These are phyloP conservation scores for Solanum sejunctum DNA, from an alignment of 257 asterid species.

Conservation along the genomic window DNA sequence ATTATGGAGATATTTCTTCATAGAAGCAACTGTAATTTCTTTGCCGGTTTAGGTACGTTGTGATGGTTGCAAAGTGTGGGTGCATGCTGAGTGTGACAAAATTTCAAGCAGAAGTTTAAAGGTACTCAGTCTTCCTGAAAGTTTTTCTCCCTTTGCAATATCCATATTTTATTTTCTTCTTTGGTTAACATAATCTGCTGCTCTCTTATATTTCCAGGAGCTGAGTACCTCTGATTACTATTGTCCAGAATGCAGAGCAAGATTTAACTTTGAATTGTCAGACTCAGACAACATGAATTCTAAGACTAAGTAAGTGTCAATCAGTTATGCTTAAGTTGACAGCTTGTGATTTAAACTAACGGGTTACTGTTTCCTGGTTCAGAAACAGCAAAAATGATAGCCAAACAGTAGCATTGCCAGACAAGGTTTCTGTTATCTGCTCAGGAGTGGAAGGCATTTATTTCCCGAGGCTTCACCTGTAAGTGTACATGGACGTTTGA, in stretches of 20 bases:
- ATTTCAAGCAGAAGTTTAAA: conserved; percentile 38
- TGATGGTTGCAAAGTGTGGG: conserved; percentile 96
- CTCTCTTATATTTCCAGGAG: conserved; percentile 37
- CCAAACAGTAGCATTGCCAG: conserved; percentile 36
- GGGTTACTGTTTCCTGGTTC: conserved; percentile 18
- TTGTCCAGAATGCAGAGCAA: conserved; percentile 98
- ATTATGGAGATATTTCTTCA: not conserved
- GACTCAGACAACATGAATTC: conserved; percentile 62
- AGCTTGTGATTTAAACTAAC: conserved; percentile 3
- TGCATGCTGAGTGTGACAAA: conserved; percentile 93
- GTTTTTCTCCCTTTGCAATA: not conserved
- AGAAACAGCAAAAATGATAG: conserved; percentile 59
- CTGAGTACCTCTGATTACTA: conserved; percentile 54
- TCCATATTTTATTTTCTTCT: not conserved
- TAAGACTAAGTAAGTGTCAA: conserved; percentile 49
- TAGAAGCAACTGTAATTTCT: not conserved
- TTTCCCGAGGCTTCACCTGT: conserved; percentile 92
- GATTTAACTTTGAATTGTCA: conserved; percentile 88
- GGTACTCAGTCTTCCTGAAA: conserved; percentile 26
- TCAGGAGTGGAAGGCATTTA: conserved; percentile 82
- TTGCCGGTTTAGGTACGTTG: conserved; percentile 55
- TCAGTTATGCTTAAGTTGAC: not conserved
- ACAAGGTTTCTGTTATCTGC: conserved; percentile 79
- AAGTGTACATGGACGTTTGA: conserved; percentile 18
- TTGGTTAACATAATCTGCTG: not conserved